phyloP scores from a whole-genome alignment of 2,329 filamentous ascomycete species.

The Fusarium nygamai region DNA sequence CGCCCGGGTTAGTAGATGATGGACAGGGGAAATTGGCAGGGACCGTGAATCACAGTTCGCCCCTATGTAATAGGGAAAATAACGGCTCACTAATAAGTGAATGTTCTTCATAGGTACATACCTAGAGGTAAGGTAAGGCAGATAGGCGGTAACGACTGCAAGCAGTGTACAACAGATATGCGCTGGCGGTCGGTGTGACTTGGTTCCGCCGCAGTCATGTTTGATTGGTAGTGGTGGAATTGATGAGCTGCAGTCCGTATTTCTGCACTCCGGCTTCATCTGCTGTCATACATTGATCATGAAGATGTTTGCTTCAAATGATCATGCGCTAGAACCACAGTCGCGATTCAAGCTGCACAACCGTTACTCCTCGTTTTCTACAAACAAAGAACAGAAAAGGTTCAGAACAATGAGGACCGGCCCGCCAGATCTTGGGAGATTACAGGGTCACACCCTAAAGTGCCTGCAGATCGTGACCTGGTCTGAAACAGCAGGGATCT shows the following conservation, averaged over 20 bases:
- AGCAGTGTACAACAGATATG: constrained; percentile 24
- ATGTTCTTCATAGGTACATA: background rate
- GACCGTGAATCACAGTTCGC: background rate
- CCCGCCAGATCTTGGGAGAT: constrained; percentile 39
- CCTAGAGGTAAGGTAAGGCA: background rate
- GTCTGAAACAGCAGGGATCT: constrained; percentile 28
- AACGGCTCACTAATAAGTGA: background rate
- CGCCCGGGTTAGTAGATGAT: constrained; percentile 8
- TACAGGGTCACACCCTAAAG: constrained; percentile 34
- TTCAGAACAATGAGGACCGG: constrained; percentile 12
- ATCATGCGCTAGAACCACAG: background rate
- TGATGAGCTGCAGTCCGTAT: background rate
- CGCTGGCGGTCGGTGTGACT: constrained; percentile 26
- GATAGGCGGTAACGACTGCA: background rate
- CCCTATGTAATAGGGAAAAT: background rate
- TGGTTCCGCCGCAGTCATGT: background rate
- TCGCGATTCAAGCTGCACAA: constrained; percentile 6
- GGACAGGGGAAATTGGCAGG: constrained; percentile 13
- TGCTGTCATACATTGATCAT: constrained; percentile 1
- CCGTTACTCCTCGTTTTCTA: constrained; percentile 18
- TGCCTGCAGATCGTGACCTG: constrained; percentile 32
- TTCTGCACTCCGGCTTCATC: background rate
- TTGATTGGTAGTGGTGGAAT: background rate
- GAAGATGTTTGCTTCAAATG: constrained; percentile 8
- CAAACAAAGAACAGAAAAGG: constrained; percentile 3